Evolutionary conservation across 768 basidiomycete species (phyloP), one percentile per base, ranked within the genome.

Genomic region (Boletus pseudo-olivaceus): DNA sequence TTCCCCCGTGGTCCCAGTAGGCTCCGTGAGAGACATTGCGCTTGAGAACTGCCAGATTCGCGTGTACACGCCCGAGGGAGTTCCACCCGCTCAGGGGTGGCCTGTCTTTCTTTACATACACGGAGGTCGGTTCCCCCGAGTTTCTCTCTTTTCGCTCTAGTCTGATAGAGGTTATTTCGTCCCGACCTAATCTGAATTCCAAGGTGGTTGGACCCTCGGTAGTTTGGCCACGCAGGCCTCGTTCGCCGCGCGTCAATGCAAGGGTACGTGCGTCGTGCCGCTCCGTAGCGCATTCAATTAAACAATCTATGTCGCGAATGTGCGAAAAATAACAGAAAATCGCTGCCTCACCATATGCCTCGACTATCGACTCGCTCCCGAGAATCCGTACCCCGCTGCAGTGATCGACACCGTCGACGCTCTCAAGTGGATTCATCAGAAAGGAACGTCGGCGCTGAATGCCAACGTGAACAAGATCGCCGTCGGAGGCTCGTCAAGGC

Each of bases 151-250:
- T 12, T 20, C 11, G 19, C 10, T n/a, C 9, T 45, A 7, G 37
- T 37, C 27, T 56, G 27, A 51, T 23, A 44, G 23, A 1, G 23
- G 1, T 46, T 11, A 15, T 46, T 46, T 46, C 14, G 14, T 46
- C 19, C 30, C 8, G 30, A 12, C n/a, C 30, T 32, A 9, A 32
- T 20, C 15, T 33, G 4, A 57, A 84, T 8, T 29, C 5, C 8
- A 57, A 84, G 87, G 88, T 29, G 87, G 88, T 33, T 88, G 88
- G 88, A 87, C 86, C 0, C 74, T 88, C 2, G 88, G 88, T 0
- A 79, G 73, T 49, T 84, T 87, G 59, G 63, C 64, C 23, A 79
- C 79, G 11, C 83, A 85, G 55, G 79, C 78, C n/a, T 72, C 81
- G 6, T 85, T 90, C 60, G 74, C 77, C 20, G 53, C 64, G 0